Conservation (phyloP, 768 basidiomycete genomes). For the Pleurotus giganteus region DNA sequence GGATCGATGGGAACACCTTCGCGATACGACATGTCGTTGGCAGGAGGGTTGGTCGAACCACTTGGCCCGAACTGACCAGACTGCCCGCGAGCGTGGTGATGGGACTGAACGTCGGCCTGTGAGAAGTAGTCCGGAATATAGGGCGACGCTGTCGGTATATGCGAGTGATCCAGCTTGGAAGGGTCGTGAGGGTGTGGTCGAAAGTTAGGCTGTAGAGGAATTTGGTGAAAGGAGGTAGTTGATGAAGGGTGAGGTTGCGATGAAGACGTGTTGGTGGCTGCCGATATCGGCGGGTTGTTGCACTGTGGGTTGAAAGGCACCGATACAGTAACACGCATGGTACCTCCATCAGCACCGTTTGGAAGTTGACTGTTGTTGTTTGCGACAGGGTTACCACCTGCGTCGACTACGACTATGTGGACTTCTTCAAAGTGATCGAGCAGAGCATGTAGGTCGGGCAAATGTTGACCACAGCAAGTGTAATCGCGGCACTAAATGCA, state of each 20-base stretch:
- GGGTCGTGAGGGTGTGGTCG: conserved; percentile 24
- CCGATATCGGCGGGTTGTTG: conserved; percentile 24
- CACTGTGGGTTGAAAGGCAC: conserved; percentile 45
- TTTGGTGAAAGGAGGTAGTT: not conserved
- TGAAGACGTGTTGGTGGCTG: conserved; percentile 24
- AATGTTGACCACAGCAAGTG: conserved; percentile 81
- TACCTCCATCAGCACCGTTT: not conserved
- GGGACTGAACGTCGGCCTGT: conserved; percentile 17
- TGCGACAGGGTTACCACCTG: conserved; percentile 37
- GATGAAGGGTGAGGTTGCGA: not conserved
- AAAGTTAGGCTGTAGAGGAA: conserved; percentile 10
- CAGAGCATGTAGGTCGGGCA: conserved; percentile 55
- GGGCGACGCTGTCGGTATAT: not conserved
- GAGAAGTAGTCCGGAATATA: conserved; percentile 10
- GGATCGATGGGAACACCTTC: conserved; percentile 55
- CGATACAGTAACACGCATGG: conserved; percentile 33
- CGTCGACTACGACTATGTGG: conserved; percentile 73
- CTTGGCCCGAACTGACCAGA: not conserved
- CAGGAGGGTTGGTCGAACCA: not conserved
- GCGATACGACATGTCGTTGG: conserved; percentile 7
- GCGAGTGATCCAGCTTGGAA: conserved; percentile 6
- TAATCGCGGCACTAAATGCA: conserved; percentile 75
- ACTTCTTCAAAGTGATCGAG: conserved; percentile 92
- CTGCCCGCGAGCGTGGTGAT: conserved; percentile 29
- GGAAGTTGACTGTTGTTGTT: conserved; percentile 10